Evolutionary conservation across 2,329 filamentous ascomycete species (phyloP).

Genomic region (Verticillium nubilum): DNA sequence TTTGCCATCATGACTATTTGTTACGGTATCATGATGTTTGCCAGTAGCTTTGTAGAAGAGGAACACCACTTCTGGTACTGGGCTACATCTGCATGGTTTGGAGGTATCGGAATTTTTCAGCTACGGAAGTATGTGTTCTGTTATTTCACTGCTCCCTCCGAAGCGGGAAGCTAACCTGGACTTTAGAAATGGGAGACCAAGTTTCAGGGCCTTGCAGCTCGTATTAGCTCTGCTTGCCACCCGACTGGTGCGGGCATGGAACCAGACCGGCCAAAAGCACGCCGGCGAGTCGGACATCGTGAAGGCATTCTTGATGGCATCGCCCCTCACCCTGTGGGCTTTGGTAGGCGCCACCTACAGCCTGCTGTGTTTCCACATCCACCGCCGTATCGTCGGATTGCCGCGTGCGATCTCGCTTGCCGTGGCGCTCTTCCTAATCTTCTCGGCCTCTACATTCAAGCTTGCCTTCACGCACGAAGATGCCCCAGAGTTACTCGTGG

Average conservation of each 20-base stretch:
- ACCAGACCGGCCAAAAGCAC: slow-evolving; percentile 95
- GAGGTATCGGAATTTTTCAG: slow-evolving; percentile 44
- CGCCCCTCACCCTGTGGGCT: slow-evolving; percentile 67
- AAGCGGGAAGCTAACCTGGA: background rate
- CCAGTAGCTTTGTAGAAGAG: slow-evolving; percentile 95
- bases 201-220: background rate
- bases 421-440: slow-evolving; percentile 35
- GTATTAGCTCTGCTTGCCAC: slow-evolving; percentile 51
- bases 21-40: slow-evolving; percentile 92
- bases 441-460: slow-evolving; percentile 74
- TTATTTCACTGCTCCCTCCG: background rate
- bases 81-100: slow-evolving; percentile 66
- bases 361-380: slow-evolving; percentile 44
- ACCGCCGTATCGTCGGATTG: slow-evolving; percentile 34
- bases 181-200: background rate
- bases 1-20: slow-evolving; percentile 48
- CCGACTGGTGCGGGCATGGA: slow-evolving; percentile 74
- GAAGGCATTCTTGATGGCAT: slow-evolving; percentile 59
- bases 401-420: slow-evolving; percentile 34
- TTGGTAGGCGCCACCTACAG: slow-evolving; percentile 67
- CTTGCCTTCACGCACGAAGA: slow-evolving; percentile 82
- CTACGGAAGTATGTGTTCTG: slow-evolving; percentile 28
- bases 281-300: slow-evolving; percentile 87
- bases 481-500: slow-evolving; percentile 71
- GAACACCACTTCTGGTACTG: slow-evolving; percentile 99